A percentile compares a stretch with the other conserved stretches of the same genome.
Evolutionary conservation across 1,139 yeast species (phyloP).

Genomic region (Saccharomyces pastorianus): DNA sequence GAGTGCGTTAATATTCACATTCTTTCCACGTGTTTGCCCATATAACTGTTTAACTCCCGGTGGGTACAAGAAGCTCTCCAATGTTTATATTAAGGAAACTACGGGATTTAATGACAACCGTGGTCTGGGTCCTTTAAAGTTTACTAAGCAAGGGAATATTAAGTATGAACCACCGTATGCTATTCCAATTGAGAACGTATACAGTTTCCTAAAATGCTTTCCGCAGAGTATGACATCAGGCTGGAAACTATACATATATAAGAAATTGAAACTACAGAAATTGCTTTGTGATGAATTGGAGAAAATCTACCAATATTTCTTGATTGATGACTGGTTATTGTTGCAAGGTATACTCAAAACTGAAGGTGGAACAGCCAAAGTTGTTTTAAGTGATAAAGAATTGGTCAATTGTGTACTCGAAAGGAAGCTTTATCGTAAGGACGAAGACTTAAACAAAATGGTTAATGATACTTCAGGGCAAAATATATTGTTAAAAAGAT

Average conservation of each 20-base stretch:
- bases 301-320: conserved; percentile 21
- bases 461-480: conserved; percentile 17
- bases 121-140: not conserved
- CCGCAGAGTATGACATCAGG: conserved; percentile 7
- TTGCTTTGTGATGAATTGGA: conserved; percentile 15
- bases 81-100: conserved; percentile 5
- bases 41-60: conserved; percentile 27
- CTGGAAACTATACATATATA: conserved; percentile 18
- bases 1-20: conserved; percentile 21
- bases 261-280: conserved; percentile 11
- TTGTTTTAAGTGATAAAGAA: conserved; percentile 18
- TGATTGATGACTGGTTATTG: conserved; percentile 28
- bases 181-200: not conserved
- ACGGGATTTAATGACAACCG: not conserved
- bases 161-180: conserved; percentile 6
- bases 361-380: conserved; percentile 1
- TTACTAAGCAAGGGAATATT: not conserved
- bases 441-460: conserved; percentile 26
- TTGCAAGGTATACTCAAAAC: conserved; percentile 12
- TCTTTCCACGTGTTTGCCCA: conserved; percentile 26
- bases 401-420: conserved; percentile 26
- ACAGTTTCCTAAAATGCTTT: not conserved
- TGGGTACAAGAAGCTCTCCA: conserved; percentile 19
- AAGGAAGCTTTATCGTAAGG: conserved; percentile 22
- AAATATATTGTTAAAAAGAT: conserved; percentile 20